phyloP scores from a whole-genome alignment of 495 filamentous ascomycete species.

The Penicillium fimorum region DNA sequence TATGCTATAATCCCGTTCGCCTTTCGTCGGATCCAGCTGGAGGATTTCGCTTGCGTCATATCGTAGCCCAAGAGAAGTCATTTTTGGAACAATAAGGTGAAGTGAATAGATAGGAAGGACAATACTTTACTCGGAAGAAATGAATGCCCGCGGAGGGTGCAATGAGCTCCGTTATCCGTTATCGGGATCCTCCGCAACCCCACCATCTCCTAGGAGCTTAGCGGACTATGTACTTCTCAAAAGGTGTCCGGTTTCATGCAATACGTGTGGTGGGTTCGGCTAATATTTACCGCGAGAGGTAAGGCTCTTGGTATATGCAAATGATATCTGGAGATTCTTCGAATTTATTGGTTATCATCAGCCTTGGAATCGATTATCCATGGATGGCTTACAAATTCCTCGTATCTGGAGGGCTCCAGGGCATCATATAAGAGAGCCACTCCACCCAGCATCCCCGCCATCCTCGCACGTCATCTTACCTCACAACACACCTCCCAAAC shows the following conservation, averaged over 20 bases:
- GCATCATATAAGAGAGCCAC: not conserved
- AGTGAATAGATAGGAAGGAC: not conserved
- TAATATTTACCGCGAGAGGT: not conserved
- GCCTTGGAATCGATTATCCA: not conserved
- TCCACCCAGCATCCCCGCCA: slow-evolving; percentile 19
- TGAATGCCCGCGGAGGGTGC: not conserved
- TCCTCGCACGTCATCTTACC: slow-evolving; percentile 4
- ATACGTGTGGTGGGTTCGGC: not conserved
- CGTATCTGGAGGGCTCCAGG: not conserved
- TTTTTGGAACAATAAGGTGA: not conserved
- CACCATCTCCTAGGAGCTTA: not conserved
- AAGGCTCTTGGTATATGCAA: not conserved
- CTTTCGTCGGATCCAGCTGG: slow-evolving; percentile 21
- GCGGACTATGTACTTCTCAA: not conserved
- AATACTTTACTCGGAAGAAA: not conserved
- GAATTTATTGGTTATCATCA: not conserved
- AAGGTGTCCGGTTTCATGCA: not conserved
- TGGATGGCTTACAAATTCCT: not conserved
- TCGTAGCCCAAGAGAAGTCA: not conserved
- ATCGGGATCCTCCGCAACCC: slow-evolving; percentile 24
- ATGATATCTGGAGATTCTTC: not conserved
- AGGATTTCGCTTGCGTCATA: slow-evolving; percentile 2
- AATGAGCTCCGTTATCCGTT: slow-evolving; percentile 16
- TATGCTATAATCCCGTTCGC: slow-evolving; percentile 44
- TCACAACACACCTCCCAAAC: slow-evolving; percentile 4